Percentiles rank a stretch among this genome's conserved stretches.
phyloP scores from a whole-genome alignment of 768 basidiomycete species.

The Agaricus sinodeliciosus region DNA sequence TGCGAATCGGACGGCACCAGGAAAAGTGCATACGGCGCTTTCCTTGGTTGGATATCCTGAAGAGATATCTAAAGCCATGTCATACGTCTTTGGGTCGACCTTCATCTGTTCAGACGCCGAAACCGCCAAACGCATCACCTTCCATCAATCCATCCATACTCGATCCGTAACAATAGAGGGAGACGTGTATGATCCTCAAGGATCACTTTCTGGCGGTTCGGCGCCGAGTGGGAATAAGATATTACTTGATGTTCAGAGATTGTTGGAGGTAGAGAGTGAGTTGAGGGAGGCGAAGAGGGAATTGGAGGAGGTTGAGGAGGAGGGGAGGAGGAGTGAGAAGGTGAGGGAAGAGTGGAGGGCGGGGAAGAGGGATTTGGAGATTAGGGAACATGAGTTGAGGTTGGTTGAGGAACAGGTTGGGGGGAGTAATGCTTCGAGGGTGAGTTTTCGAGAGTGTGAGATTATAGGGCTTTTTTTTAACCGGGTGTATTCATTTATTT shows the following conservation, averaged over 20 bases:
- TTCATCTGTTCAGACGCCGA: conserved; percentile 87
- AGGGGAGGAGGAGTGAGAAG: conserved; percentile 45
- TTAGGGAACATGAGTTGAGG: conserved; percentile 82
- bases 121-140: conserved; percentile 84
- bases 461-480: background rate
- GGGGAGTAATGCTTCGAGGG: conserved; percentile 85
- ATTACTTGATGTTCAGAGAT: conserved; percentile 77
- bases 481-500: no score
- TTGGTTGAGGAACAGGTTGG: conserved; percentile 80
- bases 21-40: conserved; percentile 82
- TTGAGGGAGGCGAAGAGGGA: conserved; percentile 41
- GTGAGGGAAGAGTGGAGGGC: conserved; percentile 56
- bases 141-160: conserved; percentile 57
- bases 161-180: conserved; percentile 91
- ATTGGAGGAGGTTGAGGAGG: conserved; percentile 46
- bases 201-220: conserved; percentile 88
- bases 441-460: conserved; percentile 21
- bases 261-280: conserved; percentile 60
- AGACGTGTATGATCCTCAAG: conserved; percentile 94
- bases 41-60: conserved; percentile 78
- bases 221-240: conserved; percentile 71
- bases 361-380: conserved; percentile 65
- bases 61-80: conserved; percentile 83
- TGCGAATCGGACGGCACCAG: conserved; percentile 65
- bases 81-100: conserved; percentile 89